phyloP scores from a whole-genome alignment of 148 eudicot species.

The Cornus florida region DNA sequence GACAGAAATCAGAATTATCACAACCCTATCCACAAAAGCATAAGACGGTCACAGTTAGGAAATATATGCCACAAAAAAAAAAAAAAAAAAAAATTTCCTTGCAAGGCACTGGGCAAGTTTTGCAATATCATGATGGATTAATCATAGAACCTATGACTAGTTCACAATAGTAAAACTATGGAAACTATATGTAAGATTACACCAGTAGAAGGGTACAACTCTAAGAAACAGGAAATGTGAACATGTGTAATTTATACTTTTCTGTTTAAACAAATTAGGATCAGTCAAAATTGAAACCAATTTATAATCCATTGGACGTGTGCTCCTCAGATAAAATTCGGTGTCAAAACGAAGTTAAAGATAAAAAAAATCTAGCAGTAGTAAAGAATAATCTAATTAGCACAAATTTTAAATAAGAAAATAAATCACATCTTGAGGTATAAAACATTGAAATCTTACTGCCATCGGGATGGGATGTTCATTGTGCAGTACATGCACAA shows the following conservation, averaged over 20 bases:
- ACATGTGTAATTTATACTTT: no score
- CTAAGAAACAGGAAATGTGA: neutral
- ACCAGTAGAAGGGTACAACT: neutral
- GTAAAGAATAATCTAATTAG: neutral
- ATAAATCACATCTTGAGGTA: neutral
- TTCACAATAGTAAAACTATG: neutral
- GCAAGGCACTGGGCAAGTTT: neutral
- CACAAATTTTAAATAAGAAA: neutral
- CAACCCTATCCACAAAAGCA: conserved; percentile 67
- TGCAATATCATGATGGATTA: neutral
- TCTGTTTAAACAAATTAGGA: neutral
- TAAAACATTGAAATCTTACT: conserved; percentile 45
- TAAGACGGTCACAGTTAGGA: neutral
- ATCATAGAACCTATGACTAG: no score
- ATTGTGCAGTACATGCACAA: conserved; percentile 87
- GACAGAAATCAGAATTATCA: conserved; percentile 70
- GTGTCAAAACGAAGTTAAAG: no score
- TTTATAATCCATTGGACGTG: neutral
- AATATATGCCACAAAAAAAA: neutral
- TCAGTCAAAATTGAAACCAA: neutral
- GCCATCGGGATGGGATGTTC: conserved; percentile 81
- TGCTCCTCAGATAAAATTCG: no score
- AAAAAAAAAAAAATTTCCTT: no score
- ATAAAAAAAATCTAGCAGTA: neutral
- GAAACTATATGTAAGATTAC: neutral